Percentiles rank a stretch among this genome's conserved stretches.
Conservation (phyloP, 1,139 yeast species). For the Meyerozyma sp. region DNA sequence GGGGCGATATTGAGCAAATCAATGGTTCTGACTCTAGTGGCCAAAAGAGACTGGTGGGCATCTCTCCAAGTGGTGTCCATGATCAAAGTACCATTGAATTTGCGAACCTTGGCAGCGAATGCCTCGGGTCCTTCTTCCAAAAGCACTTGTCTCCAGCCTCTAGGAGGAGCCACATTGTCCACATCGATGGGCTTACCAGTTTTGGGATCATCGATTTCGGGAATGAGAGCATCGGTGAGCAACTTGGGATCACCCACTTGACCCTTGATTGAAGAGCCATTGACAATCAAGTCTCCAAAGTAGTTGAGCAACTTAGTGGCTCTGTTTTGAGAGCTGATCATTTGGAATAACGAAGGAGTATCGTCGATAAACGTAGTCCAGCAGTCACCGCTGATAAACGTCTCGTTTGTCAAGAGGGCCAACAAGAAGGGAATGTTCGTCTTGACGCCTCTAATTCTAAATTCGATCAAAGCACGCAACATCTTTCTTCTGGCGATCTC, state of each 20-base stretch:
- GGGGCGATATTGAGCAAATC: constrained; percentile 91
- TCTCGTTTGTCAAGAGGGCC: constrained; percentile 86
- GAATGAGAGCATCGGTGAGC: constrained; percentile 67
- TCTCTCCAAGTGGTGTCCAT: constrained; percentile 99
- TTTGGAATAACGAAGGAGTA: constrained; percentile 91
- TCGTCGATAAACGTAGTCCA: constrained; percentile 99
- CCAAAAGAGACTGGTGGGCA: constrained; percentile 97
- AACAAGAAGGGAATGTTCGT: constrained; percentile 94
- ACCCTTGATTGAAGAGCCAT: constrained; percentile 93
- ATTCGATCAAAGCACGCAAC: constrained; percentile 94
- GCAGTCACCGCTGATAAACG: constrained; percentile 83
- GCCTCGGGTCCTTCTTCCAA: constrained; percentile 81
- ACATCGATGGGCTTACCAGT: constrained; percentile 58
- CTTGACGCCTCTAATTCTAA: constrained; percentile 97
- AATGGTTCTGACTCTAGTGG: constrained; percentile 93
- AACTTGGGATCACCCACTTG: constrained; percentile 91
- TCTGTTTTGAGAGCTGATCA: constrained; percentile 93
- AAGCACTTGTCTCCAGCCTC: constrained; percentile 90
- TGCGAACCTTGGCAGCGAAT: constrained; percentile 83
- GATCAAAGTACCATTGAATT: constrained; percentile 77
- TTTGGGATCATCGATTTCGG: constrained; percentile 57
- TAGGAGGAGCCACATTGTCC: constrained; percentile 48
- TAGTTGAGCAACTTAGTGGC: constrained; percentile 89
- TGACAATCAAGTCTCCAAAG: constrained; percentile 88
- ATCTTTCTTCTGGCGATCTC: constrained; percentile 97